Evolutionary conservation across 805 yeast genomes (phyloP).

Genomic region (Wilhelminamyces savonicus): DNA sequence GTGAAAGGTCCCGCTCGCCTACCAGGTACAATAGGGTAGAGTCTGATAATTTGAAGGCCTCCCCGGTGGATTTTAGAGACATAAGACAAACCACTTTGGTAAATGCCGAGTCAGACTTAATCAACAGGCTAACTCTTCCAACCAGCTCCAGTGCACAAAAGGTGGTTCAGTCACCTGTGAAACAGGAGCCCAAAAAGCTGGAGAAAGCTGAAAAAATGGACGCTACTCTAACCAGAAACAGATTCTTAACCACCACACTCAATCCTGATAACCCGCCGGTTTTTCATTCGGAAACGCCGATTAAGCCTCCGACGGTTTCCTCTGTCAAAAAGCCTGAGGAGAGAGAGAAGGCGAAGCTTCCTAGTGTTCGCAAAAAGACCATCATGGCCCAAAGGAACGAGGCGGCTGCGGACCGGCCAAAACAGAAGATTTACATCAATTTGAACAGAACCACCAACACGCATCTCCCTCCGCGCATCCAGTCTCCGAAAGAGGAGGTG

Average conservation of each 20-base stretch:
- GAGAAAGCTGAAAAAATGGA: constrained; percentile 2
- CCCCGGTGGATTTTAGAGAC: too few relatives aligned
- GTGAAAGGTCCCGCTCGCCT: too few relatives aligned
- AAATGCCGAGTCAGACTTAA: constrained; percentile 6
- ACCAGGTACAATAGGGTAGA: too few relatives aligned
- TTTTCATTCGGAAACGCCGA: constrained; percentile 8
- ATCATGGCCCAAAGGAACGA: constrained; percentile 22
- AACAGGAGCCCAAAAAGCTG: constrained; percentile 1
- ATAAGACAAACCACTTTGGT: too few relatives aligned
- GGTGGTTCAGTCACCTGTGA: constrained; percentile 1
- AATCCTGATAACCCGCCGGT: constrained; percentile 24
- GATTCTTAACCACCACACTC: constrained; percentile 29
- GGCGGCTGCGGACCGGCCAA: constrained; percentile 18
- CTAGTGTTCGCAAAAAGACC: constrained; percentile 18
- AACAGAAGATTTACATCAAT: constrained; percentile 23
- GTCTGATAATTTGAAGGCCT: too few relatives aligned
- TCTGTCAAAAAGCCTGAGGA: too few relatives aligned
- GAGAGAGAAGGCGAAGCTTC: too few relatives aligned
- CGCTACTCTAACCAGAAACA: constrained; percentile 17
- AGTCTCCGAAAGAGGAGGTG: too few relatives aligned
- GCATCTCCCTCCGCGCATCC: too few relatives aligned
- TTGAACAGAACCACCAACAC: too few relatives aligned
- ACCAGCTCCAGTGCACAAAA: constrained; percentile 23
- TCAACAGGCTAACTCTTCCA: constrained; percentile 21
- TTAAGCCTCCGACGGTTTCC: not conserved